Percentiles rank a stretch among this genome's conserved stretches.
Conservation (phyloP, 2,329 filamentous ascomycete genomes). For the Pseudogymnoascus sp. region DNA sequence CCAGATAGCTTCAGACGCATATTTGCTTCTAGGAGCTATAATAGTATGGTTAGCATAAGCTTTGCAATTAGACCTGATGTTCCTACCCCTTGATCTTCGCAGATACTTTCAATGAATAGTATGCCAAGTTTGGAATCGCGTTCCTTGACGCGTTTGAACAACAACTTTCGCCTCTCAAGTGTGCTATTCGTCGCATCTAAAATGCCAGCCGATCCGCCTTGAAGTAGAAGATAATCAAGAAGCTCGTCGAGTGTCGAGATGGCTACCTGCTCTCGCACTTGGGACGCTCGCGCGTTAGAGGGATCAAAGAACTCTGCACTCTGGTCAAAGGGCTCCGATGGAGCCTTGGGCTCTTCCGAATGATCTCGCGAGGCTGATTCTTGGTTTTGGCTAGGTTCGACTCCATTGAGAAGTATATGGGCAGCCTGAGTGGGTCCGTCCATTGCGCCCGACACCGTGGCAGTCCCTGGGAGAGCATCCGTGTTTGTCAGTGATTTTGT, state of each 20-base stretch:
- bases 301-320: conserved; percentile 93
- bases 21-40: conserved; percentile 74
- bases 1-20: conserved; percentile 95
- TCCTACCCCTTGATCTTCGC: conserved; percentile 61
- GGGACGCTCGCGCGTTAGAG: conserved; percentile 70
- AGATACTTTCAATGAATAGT: conserved; percentile 91
- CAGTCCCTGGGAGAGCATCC: conserved; percentile 12
- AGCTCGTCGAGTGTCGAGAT: conserved; percentile 88
- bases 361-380: conserved; percentile 6
- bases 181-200: conserved; percentile 98
- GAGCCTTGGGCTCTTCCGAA: conserved; percentile 11
- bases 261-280: conserved; percentile 82
- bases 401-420: conserved; percentile 48
- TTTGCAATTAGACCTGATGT: neutral
- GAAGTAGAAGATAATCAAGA: conserved; percentile 74
- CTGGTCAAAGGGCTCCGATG: conserved; percentile 62
- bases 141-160: conserved; percentile 74
- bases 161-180: conserved; percentile 68
- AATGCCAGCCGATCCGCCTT: conserved; percentile 84
- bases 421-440: conserved; percentile 41
- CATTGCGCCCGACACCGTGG: conserved; percentile 18
- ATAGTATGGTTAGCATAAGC: conserved; percentile 11
- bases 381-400: conserved; percentile 20
- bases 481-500: conserved; percentile 19
- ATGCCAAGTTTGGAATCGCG: conserved; percentile 84